phyloP scores from a whole-genome alignment of 2,329 filamentous ascomycete species.

The Neofusicoccum ribis region DNA sequence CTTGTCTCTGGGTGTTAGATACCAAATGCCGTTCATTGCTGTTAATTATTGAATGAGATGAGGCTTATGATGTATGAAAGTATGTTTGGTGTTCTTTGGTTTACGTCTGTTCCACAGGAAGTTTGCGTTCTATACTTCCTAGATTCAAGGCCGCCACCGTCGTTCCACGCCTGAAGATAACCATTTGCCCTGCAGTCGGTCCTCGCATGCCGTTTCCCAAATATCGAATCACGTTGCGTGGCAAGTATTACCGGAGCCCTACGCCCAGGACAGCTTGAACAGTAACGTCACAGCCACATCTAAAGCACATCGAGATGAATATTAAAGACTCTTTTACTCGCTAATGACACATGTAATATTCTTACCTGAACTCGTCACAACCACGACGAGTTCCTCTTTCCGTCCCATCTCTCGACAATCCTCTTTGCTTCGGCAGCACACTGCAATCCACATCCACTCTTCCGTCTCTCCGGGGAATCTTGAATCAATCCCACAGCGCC shows the following conservation, averaged over 20 bases:
- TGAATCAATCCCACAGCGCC: not conserved
- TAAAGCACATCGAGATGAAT: not conserved
- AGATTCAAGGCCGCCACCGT: no score
- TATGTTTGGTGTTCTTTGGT: not conserved
- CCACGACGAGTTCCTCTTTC: not conserved
- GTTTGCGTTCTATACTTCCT: no score
- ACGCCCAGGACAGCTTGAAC: no score
- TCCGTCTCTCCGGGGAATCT: not conserved
- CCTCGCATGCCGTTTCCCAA: no score
- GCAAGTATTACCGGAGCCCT: no score
- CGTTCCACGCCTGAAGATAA: no score
- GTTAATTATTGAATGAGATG: slow-evolving; percentile 2
- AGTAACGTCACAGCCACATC: no score
- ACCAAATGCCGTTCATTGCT: slow-evolving; percentile 15
- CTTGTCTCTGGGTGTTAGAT: slow-evolving; percentile 4
- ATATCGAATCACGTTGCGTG: no score
- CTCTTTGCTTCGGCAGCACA: not conserved
- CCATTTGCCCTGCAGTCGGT: no score
- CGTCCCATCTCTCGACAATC: not conserved
- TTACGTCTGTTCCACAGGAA: no score
- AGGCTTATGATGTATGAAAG: not conserved
- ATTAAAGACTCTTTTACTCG: slow-evolving; percentile 15
- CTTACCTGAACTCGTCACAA: not conserved
- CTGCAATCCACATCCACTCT: not conserved
- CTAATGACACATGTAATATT: slow-evolving; percentile 15